Conservation (phyloP, 371 early-diverging fungal genomes). For the Rhizomucor miehei region DNA sequence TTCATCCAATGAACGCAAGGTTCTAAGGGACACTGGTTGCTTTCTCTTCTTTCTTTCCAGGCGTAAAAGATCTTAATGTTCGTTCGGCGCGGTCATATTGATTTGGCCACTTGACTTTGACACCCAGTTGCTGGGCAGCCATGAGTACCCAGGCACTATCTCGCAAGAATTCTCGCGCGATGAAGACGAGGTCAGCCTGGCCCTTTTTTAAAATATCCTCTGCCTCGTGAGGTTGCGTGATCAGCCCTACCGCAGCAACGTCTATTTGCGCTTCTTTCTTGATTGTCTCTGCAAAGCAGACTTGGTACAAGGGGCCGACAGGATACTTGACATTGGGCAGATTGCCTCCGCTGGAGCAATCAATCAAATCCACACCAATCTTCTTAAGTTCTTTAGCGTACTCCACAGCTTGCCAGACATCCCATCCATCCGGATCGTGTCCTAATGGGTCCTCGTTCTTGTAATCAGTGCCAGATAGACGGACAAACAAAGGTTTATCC, state of each 20-base stretch:
- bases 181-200: slow-evolving; percentile 72
- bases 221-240: slow-evolving; percentile 64
- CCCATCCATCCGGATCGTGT: slow-evolving; percentile 51
- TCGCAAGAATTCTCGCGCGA: slow-evolving; percentile 75
- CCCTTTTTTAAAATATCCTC: slow-evolving; percentile 62
- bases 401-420: slow-evolving; percentile 60
- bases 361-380: slow-evolving; percentile 75
- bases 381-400: slow-evolving; percentile 53
- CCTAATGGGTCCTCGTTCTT: slow-evolving; percentile 29
- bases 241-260: slow-evolving; percentile 75
- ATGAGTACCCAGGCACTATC: slow-evolving; percentile 32
- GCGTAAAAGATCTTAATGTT: slow-evolving; percentile 1
- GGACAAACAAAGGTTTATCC: slow-evolving; percentile 77
- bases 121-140: slow-evolving; percentile 61
- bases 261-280: slow-evolving; percentile 53
- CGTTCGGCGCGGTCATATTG: slow-evolving; percentile 57
- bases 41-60: slow-evolving; percentile 1
- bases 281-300: slow-evolving; percentile 63
- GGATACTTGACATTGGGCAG: slow-evolving; percentile 46
- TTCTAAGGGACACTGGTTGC: slow-evolving; percentile 1
- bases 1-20: no score
- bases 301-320: slow-evolving; percentile 64
- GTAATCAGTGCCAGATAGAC: slow-evolving; percentile 74
- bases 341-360: slow-evolving; percentile 73
- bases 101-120: slow-evolving; percentile 56